phyloP scores from a whole-genome alignment of 1,139 yeast genomes.

The Saccharomyces hybrid region DNA sequence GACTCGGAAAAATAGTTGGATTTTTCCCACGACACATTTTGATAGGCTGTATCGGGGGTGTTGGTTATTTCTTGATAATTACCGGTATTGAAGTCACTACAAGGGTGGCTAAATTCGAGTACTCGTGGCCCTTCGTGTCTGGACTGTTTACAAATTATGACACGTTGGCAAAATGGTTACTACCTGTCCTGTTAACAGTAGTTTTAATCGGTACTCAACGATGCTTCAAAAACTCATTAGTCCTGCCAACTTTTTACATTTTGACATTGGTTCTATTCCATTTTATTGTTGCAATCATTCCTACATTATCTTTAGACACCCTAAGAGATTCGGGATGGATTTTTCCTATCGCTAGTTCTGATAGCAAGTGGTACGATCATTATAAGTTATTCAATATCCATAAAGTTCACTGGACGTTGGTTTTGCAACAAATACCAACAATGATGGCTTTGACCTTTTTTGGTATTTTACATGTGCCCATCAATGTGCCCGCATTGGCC shows the following conservation, averaged over 20 bases:
- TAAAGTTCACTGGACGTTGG: slow-evolving; percentile 64
- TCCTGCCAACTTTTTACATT: slow-evolving; percentile 77
- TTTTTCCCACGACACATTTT: slow-evolving; percentile 93
- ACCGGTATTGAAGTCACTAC: slow-evolving; percentile 91
- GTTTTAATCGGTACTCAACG: slow-evolving; percentile 57
- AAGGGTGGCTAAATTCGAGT: slow-evolving; percentile 64
- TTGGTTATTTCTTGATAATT: slow-evolving; percentile 81
- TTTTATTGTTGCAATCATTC: slow-evolving; percentile 53
- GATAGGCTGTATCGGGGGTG: slow-evolving; percentile 97
- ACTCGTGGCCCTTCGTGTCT: slow-evolving; percentile 49
- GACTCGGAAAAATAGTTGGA: slow-evolving; percentile 79
- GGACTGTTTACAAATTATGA: slow-evolving; percentile 39
- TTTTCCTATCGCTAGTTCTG: slow-evolving; percentile 47
- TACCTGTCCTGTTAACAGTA: slow-evolving; percentile 60
- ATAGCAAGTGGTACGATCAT: slow-evolving; percentile 84
- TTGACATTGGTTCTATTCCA: slow-evolving; percentile 65
- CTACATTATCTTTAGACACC: slow-evolving; percentile 50
- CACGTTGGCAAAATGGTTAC: slow-evolving; percentile 56
- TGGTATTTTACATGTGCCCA: slow-evolving; percentile 93
- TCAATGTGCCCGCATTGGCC: slow-evolving; percentile 93
- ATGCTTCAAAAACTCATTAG: slow-evolving; percentile 59
- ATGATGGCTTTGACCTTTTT: slow-evolving; percentile 94
- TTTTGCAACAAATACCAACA: slow-evolving; percentile 70
- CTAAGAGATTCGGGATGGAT: slow-evolving; percentile 81
- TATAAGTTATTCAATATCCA: slow-evolving; percentile 64